Conservation (phyloP, 2,329 filamentous ascomycete species). For the Blastomyces gilchristii region DNA sequence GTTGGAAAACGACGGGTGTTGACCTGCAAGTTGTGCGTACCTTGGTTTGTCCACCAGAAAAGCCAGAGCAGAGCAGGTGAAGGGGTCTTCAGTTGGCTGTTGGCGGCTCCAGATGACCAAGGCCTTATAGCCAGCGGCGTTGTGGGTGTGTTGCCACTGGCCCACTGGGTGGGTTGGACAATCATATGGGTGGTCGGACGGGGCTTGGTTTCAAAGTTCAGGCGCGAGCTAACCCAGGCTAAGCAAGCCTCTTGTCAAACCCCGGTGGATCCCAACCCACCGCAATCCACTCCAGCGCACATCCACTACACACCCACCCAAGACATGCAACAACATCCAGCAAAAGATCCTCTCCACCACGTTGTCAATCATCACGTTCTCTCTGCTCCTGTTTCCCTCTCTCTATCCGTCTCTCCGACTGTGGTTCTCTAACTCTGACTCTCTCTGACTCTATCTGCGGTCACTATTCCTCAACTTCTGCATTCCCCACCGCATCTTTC, state of each 20-base stretch:
- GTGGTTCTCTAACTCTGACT: not conserved
- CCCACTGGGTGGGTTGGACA: not conserved
- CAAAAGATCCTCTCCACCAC: constrained; percentile 4
- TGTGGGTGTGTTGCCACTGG: too few species aligned
- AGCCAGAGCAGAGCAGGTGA: not conserved
- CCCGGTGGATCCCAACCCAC: not conserved
- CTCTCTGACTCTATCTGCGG: too few species aligned
- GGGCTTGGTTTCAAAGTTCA: not conserved
- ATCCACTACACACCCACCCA: not conserved
- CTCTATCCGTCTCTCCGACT: not conserved
- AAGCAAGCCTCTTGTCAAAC: not conserved
- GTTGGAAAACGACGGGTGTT: not conserved
- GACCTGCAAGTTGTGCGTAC: not conserved
- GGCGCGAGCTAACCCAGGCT: not conserved
- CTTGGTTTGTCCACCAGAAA: not conserved
- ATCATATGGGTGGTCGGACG: too few species aligned
- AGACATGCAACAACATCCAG: not conserved
- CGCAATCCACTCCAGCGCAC: not conserved
- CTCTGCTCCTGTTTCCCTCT: not conserved
- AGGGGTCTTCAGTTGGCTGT: not conserved
- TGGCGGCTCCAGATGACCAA: not conserved
- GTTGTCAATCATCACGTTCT: constrained; percentile 3
- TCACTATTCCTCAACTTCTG: not conserved
- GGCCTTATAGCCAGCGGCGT: too few species aligned
- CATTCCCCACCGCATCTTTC: not conserved